Conservation (phyloP, 331 rosid species). For the Dryas integrifolia region DNA sequence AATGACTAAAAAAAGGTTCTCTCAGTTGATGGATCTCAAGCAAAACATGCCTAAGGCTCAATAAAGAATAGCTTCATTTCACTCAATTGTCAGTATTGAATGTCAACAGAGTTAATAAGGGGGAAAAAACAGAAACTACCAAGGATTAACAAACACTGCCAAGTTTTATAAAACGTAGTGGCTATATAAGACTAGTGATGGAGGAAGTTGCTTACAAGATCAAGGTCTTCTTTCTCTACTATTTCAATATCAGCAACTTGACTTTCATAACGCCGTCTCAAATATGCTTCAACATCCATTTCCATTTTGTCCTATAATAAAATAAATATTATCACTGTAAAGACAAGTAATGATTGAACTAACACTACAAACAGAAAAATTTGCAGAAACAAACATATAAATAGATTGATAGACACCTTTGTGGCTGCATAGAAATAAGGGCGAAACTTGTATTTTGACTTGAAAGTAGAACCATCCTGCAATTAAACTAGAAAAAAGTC, state of each 20-base stretch:
- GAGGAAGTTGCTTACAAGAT: slow-evolving; percentile 67
- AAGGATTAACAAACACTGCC: not conserved
- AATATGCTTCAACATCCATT: slow-evolving; percentile 78
- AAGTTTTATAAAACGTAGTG: not conserved
- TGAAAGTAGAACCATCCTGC: slow-evolving; percentile 93
- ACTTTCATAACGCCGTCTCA: slow-evolving; percentile 81
- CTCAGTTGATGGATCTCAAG: not conserved
- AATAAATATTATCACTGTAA: slow-evolving; percentile 19
- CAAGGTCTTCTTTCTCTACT: slow-evolving; percentile 83
- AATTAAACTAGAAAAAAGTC: slow-evolving; percentile 35
- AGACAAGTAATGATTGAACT: not conserved
- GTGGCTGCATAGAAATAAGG: slow-evolving; percentile 88
- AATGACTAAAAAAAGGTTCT: not conserved
- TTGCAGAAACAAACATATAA: not conserved
- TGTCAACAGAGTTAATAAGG: not conserved
- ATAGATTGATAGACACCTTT: slow-evolving; percentile 46
- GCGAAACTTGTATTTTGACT: slow-evolving; percentile 75
- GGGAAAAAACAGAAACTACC: not conserved
- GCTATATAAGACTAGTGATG: slow-evolving; percentile 10
- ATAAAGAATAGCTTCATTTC: not conserved
- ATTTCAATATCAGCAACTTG: slow-evolving; percentile 80
- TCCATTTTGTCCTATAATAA: slow-evolving; percentile 65
- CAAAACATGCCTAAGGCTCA: not conserved
- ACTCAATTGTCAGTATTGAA: not conserved
- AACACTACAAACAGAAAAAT: not conserved